A percentile compares a stretch with the other conserved stretches of the same genome.
Conservation (phyloP, 2,329 filamentous ascomycete genomes). For the Apiospora koreana region DNA sequence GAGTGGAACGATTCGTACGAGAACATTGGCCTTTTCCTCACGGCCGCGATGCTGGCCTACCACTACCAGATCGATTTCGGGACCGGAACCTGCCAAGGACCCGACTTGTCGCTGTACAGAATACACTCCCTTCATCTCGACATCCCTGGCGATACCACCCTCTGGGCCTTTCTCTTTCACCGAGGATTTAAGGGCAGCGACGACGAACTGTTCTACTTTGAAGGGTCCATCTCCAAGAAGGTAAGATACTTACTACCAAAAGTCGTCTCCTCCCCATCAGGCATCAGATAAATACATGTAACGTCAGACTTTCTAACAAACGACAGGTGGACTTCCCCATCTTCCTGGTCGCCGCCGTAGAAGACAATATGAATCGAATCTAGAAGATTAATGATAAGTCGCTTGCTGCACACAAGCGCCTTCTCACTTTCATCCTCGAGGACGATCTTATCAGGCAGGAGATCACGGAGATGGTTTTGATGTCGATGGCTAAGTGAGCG, state of each 20-base stretch:
- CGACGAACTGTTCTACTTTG: too few species aligned
- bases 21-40: neutral
- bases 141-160: neutral
- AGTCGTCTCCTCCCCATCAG: neutral
- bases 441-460: neutral
- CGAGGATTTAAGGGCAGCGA: neutral
- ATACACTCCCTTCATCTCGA: neutral
- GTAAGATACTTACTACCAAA: too few species aligned
- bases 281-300: too few species aligned
- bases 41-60: neutral
- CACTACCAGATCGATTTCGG: neutral
- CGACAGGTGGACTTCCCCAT: neutral
- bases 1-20: neutral
- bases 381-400: neutral
- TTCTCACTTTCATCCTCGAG: neutral
- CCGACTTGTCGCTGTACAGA: neutral
- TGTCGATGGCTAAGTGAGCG: conserved; percentile 28
- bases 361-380: neutral
- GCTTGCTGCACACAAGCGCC: neutral
- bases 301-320: too few species aligned
- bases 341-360: neutral
- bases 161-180: too few species aligned
- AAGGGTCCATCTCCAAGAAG: too few species aligned
- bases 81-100: neutral
- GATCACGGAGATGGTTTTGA: neutral